Evolutionary conservation across 2,329 filamentous ascomycete genomes (phyloP), one percentile per base, ranked within the genome.

Genomic region (Penicillium sp.): DNA sequence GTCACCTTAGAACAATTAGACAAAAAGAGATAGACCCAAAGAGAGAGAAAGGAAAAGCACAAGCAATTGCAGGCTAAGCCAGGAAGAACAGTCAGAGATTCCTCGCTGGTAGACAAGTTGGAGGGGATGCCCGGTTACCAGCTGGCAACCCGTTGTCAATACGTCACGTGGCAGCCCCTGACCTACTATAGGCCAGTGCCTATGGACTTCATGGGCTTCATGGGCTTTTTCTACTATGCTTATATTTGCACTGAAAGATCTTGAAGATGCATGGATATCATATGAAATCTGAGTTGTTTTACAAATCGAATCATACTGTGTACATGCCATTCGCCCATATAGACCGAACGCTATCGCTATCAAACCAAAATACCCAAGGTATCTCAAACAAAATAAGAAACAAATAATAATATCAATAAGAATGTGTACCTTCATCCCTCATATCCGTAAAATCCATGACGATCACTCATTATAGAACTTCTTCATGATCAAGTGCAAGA

Each of bases 401-500:
- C 48, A 51, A 46, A 58, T 22, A 56, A 57, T 41, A 56, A 64
- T 49, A 63, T 55, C 50, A 43, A 53, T 53, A 60, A 55, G 42
- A 63, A 62, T 59, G 56, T 57, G 56, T 53, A 56, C 48, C 52
- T 47, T 59, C 60, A 58, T 64, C 55, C 54, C 51, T 62, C 62
- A 44, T 65, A 36, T 58, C 61, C 58, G 44, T 65, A 51, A 55
- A 21, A 11, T 21, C 32, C 53, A 51, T 58, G 45, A 57, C 40
- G 38, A 60, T 72, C 59, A 77, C 63, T 78, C 76, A 62, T 79
- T 80, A 67, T 99, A 99, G 75, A 99, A 99, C 82, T 99, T 99
- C 84, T 95, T 96, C 81, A 97, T 97, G 64, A 99, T 84, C 74
- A 97, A 80, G 81, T 99, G 94, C 80, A 99, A 81, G 77, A 99